Conservation (phyloP, 768 basidiomycete genomes). For the Kwoniella dendrophila region DNA sequence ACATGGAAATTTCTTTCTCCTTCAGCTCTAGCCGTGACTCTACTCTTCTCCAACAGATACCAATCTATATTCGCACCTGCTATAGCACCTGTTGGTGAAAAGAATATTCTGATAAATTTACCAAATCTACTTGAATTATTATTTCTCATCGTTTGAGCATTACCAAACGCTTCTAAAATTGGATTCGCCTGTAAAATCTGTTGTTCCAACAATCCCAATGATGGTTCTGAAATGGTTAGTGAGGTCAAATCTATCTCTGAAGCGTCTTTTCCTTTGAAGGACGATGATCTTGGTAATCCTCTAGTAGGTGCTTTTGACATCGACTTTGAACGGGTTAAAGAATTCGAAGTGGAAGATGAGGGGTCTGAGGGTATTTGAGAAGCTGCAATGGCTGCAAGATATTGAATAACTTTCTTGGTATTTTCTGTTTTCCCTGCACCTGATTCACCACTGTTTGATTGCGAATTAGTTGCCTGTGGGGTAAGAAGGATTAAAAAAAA, state of each 20-base stretch:
- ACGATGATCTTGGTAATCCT: slow-evolving; percentile 71
- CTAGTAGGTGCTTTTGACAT: slow-evolving; percentile 48
- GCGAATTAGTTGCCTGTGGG: slow-evolving; percentile 14
- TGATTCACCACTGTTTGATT: slow-evolving; percentile 77
- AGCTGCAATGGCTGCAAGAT: slow-evolving; percentile 88
- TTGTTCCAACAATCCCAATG: slow-evolving; percentile 81
- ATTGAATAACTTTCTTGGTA: slow-evolving; percentile 97
- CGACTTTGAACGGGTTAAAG: slow-evolving; percentile 62
- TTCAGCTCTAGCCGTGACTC: slow-evolving; percentile 83
- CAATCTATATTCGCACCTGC: slow-evolving; percentile 98
- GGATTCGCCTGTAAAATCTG: slow-evolving; percentile 98
- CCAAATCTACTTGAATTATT: slow-evolving; percentile 96
- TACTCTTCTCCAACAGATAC: slow-evolving; percentile 96
- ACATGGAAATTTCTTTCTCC: slow-evolving; percentile 95
- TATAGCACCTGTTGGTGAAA: slow-evolving; percentile 88
- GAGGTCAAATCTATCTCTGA: slow-evolving; percentile 36
- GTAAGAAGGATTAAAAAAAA: too few relatives aligned
- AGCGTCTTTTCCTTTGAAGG: slow-evolving; percentile 63
- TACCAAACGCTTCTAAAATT: slow-evolving; percentile 95
- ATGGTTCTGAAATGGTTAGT: slow-evolving; percentile 9
- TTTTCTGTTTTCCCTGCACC: slow-evolving; percentile 99
- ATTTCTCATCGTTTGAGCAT: slow-evolving; percentile 96
- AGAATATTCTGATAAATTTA: slow-evolving; percentile 95
- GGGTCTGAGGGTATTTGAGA: slow-evolving; percentile 13
- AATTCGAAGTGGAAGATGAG: slow-evolving; percentile 59